Evolutionary conservation across 1,284 basidiomycete genomes (phyloP).

Genomic region (Tetrapyrgos nigripes): DNA sequence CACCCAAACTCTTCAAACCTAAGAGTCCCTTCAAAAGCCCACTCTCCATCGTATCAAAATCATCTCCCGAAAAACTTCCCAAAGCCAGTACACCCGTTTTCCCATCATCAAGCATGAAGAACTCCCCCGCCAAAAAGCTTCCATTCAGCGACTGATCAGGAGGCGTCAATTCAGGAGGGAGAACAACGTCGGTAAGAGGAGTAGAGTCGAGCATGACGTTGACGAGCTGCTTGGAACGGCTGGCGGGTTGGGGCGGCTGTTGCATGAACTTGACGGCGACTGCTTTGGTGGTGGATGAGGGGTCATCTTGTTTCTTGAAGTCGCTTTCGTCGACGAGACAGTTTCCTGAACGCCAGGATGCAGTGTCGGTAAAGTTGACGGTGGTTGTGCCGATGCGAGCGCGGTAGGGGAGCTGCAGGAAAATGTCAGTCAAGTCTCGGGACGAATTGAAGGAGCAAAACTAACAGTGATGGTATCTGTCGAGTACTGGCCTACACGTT

Average conservation of each 20-base stretch:
- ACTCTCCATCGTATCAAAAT: slow-evolving; percentile 47
- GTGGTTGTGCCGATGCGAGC: slow-evolving; percentile 53
- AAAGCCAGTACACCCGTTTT: slow-evolving; percentile 65
- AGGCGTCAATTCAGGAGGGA: slow-evolving; percentile 55
- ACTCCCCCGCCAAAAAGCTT: slow-evolving; percentile 56
- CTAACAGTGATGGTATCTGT: slow-evolving; percentile 52
- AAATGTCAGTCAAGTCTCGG: slow-evolving; percentile 4
- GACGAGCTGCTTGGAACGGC: slow-evolving; percentile 10
- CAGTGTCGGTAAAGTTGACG: slow-evolving; percentile 53
- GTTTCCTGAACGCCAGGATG: slow-evolving; percentile 58
- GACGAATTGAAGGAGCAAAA: slow-evolving; percentile 1
- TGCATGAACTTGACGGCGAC: slow-evolving; percentile 17
- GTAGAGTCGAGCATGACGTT: slow-evolving; percentile 57
- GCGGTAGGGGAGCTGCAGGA: slow-evolving; percentile 58
- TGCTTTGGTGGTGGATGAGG: slow-evolving; percentile 3
- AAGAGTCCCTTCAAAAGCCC: slow-evolving; percentile 55
- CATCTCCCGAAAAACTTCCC: slow-evolving; percentile 59
- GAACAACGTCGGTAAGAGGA: slow-evolving; percentile 52
- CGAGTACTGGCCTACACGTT: slow-evolving; percentile 45
- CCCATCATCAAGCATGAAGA: slow-evolving; percentile 57
- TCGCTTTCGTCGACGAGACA: slow-evolving; percentile 41
- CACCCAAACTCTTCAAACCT: slow-evolving; percentile 56
- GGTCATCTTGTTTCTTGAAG: slow-evolving; percentile 36
- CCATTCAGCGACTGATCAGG: slow-evolving; percentile 44
- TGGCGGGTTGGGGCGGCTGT: slow-evolving; percentile 10